Evolutionary conservation across 441 rosid genomes (phyloP).

Genomic region (Erodium texanum): DNA sequence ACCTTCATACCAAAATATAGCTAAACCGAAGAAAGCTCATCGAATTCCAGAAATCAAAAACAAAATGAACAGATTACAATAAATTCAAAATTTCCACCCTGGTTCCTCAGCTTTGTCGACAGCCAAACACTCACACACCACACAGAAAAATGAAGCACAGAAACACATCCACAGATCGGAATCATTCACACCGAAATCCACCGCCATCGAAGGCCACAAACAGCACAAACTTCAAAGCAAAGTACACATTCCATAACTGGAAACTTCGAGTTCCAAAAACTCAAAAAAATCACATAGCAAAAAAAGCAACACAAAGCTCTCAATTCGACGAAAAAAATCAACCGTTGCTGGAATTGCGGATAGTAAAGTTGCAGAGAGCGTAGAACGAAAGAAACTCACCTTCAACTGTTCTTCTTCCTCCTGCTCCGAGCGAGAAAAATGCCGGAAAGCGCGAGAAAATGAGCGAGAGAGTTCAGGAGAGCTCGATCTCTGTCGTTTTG

Average conservation of each 20-base stretch:
- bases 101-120: conserved; percentile 2
- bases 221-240: neutral
- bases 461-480: neutral
- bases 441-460: conserved; percentile 7
- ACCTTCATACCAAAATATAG: neutral
- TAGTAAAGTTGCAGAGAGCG: neutral
- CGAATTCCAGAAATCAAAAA: neutral
- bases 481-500: conserved; percentile 17
- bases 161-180: neutral
- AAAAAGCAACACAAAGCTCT: neutral
- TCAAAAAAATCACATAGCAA: neutral
- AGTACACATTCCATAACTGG: neutral
- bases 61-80: neutral
- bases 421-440: neutral
- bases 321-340: neutral
- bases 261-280: neutral
- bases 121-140: conserved; percentile 16
- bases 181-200: neutral
- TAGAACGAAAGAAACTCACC: neutral
- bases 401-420: neutral
- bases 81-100: neutral
- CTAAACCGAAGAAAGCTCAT: neutral
- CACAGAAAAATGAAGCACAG: neutral
- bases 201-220: neutral
- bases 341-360: neutral